These are phyloP conservation scores for Ceratobasidium sp. DNA, from an alignment of 1,284 basidiomycete genomes.

Conservation along the genomic window DNA sequence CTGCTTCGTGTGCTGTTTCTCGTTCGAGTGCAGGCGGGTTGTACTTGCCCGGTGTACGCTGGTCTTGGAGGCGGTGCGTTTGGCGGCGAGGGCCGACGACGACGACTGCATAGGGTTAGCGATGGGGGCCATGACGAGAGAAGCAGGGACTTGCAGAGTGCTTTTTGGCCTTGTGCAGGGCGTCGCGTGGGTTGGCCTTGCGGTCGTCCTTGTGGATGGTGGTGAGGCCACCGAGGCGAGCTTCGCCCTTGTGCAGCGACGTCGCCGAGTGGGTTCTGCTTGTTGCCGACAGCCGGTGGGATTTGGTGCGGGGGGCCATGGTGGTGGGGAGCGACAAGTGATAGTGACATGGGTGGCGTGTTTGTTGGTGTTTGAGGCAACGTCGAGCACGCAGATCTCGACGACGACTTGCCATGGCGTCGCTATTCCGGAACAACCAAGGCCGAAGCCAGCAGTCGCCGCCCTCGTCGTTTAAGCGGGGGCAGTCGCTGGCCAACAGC, in stretches of 20 bases:
- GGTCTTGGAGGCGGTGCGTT: slow-evolving; percentile 20
- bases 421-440: slow-evolving; percentile 21
- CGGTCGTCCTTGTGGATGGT: slow-evolving; percentile 9
- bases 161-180: slow-evolving; percentile 33
- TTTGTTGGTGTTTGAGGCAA: slow-evolving; percentile 3
- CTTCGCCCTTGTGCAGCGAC: slow-evolving; percentile 7
- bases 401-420: slow-evolving; percentile 25
- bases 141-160: slow-evolving; percentile 12
- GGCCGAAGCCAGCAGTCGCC: slow-evolving; percentile 13
- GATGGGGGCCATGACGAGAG: not conserved
- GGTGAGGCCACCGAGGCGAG: slow-evolving; percentile 3
- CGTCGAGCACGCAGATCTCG: slow-evolving; percentile 3
- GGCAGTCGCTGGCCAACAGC: not conserved
- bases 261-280: slow-evolving; percentile 20
- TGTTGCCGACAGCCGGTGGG: slow-evolving; percentile 10
- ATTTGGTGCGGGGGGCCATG: slow-evolving; percentile 24
- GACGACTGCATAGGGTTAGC: slow-evolving; percentile 26
- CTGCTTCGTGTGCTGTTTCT: not conserved
- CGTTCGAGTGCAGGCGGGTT: not conserved
- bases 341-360: slow-evolving; percentile 21
- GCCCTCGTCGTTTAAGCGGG: slow-evolving; percentile 15
- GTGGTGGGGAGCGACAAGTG: slow-evolving; percentile 15
- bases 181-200: slow-evolving; percentile 12
- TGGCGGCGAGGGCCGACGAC: slow-evolving; percentile 23
- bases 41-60: slow-evolving; percentile 9